phyloP scores from a whole-genome alignment of 202 grass and related monocot genomes.

The Digitaria exilis region DNA sequence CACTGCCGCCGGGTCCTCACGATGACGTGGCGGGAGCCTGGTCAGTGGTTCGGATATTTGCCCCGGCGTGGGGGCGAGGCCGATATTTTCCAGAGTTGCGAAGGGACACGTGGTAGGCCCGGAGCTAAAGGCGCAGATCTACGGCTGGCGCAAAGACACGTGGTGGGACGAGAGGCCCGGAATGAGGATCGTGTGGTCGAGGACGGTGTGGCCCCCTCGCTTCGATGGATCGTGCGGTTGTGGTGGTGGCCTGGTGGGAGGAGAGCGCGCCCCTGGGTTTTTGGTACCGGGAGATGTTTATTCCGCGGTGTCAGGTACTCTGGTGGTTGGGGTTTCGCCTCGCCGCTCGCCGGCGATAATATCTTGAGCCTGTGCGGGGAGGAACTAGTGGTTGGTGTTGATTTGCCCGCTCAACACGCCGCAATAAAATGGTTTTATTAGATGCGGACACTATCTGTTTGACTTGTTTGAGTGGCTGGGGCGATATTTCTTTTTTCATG shows the following conservation, averaged over 20 bases:
- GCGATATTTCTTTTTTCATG: background rate
- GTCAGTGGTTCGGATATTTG: conserved; percentile 52
- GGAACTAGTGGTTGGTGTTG: conserved; percentile 26
- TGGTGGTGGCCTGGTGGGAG: background rate
- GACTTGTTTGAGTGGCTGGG: conserved; percentile 1
- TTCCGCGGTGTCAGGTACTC: background rate
- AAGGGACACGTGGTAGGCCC: conserved; percentile 44
- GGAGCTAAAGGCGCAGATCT: conserved; percentile 10
- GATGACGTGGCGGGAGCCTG: conserved; percentile 45
- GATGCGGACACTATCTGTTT: background rate
- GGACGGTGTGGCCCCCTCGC: background rate
- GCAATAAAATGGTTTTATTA: background rate
- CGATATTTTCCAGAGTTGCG: conserved; percentile 69
- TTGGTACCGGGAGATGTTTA: background rate
- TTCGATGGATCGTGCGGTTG: conserved; percentile 45
- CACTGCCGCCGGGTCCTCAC: background rate
- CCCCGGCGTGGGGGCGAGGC: background rate
- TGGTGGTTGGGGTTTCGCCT: conserved; percentile 27
- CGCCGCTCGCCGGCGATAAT: conserved; percentile 35
- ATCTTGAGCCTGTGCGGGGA: conserved; percentile 4
- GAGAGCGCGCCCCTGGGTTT: background rate
- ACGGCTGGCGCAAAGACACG: conserved; percentile 24
- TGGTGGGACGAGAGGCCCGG: background rate
- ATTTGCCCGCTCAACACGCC: background rate
- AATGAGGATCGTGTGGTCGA: conserved; percentile 16